Base-by-base conservation (phyloP, 2,329 filamentous ascomycete genomes). In the Apiospora saccharicola region DNA sequence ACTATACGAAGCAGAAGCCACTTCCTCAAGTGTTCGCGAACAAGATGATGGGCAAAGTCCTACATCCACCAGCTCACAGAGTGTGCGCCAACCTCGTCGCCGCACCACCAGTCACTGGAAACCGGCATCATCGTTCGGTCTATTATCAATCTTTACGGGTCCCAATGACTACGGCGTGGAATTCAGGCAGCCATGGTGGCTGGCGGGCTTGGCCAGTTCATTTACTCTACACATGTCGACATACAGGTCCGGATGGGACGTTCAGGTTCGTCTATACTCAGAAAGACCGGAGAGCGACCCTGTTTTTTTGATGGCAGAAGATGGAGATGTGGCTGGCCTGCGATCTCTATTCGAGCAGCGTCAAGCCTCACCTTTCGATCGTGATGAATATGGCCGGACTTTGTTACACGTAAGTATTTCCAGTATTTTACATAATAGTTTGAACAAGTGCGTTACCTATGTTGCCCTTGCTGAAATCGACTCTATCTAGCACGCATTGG, bases 301-400 rank as follows among this genome's bases (percentile, higher is more conserved):
- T 1, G 37, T 68, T 7, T 68, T 68, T 12, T 1, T 2, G 0
- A 22, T 22, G n/a, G 64, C 16, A 2, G 1, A 0, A 1, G 4
- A 16, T 3, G 64, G 43, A 16, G 41, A 68, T 24, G 12, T 14
- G 0, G 8, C 5, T 3, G 37, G n/a, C 10, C 3, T 68, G 13
- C 64, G 16, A 19, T 30, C 4, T 1, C 2, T 68, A n/a, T 68
- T 68, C 19, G 64, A 68, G 1, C 26, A 26, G 13, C n/a, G 64
- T 0, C 16, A 24, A 12, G 64, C 64, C 1, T 68, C 64, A 2
- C 64, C 64, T 6, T 68, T 44, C 26, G 64, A 68, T 22, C 64
- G 64, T 1, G 30, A 61, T 37, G 53, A 61, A 12, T 1, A 13
- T 0, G 53, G 53, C 7, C n/a, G 30, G 53, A 61, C 53, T 37